phyloP scores from a whole-genome alignment of 768 basidiomycete genomes.

The Daedaleopsis nitida region DNA sequence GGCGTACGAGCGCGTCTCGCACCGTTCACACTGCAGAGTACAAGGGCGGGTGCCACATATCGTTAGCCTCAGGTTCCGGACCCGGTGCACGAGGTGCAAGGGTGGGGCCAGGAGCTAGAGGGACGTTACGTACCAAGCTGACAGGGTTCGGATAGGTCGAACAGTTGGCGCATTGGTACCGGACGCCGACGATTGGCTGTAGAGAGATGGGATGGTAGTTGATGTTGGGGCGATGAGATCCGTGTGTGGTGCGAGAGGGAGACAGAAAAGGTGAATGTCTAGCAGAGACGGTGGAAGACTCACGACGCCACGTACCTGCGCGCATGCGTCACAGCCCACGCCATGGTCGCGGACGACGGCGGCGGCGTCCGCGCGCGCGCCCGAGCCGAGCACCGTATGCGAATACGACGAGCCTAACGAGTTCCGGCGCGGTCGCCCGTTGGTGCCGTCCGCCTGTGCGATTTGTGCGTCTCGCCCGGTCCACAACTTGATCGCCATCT shows the following conservation, averaged over 20 bases:
- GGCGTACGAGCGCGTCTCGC: constrained; percentile 76
- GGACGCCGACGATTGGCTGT: constrained; percentile 72
- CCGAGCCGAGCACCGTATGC: constrained; percentile 66
- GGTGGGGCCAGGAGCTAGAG: too few species aligned
- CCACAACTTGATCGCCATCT: constrained; percentile 76
- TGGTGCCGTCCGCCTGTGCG: constrained; percentile 44
- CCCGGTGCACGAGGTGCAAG: too few species aligned
- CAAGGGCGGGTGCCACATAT: not conserved
- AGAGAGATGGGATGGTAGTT: not conserved
- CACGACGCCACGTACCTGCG: constrained; percentile 43
- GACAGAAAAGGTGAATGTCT: not conserved
- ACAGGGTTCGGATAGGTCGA: constrained; percentile 70
- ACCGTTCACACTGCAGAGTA: constrained; percentile 66
- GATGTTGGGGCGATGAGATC: too few species aligned
- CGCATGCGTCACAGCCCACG: constrained; percentile 62
- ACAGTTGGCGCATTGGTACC: constrained; percentile 92
- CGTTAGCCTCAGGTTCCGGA: constrained; percentile 3
- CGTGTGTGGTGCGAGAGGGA: too few species aligned
- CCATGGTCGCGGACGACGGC: constrained; percentile 52
- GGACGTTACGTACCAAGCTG: constrained; percentile 61
- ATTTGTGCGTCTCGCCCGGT: constrained; percentile 71
- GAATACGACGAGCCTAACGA: constrained; percentile 67
- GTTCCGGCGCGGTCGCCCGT: constrained; percentile 49
- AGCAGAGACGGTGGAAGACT: not conserved
- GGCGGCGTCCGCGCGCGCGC: constrained; percentile 18